phyloP scores from a whole-genome alignment of 1,284 basidiomycete species.

The Cystobasidiaceae sp. region DNA sequence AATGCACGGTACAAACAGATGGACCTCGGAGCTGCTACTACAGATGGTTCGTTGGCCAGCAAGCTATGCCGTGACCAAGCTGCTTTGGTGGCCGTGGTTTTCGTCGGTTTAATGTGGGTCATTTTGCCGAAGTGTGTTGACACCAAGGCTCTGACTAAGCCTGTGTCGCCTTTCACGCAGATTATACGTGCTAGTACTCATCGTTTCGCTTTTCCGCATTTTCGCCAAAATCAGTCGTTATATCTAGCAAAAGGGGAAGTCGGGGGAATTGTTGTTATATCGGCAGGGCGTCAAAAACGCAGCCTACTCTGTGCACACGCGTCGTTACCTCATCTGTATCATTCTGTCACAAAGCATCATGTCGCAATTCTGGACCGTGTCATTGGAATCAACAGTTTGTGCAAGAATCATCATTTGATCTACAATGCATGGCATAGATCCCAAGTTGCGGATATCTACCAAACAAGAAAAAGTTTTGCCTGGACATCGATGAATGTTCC shows the following conservation, averaged over 20 bases:
- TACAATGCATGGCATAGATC: too few relatives aligned
- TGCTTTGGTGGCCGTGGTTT: conserved; percentile 60
- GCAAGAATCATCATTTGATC: too few relatives aligned
- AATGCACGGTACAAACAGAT: conserved; percentile 47
- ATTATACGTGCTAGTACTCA: conserved; percentile 70
- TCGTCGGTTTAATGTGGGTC: conserved; percentile 28
- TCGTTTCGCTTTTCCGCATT: conserved; percentile 78
- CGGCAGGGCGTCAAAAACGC: too few relatives aligned
- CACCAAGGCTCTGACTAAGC: conserved; percentile 21
- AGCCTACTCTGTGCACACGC: too few relatives aligned
- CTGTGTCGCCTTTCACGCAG: conserved; percentile 42
- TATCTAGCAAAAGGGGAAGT: conserved; percentile 7
- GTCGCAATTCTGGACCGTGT: too few relatives aligned
- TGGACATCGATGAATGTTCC: too few relatives aligned
- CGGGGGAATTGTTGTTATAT: too few relatives aligned
- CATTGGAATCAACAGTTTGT: too few relatives aligned
- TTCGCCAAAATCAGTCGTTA: conserved; percentile 67
- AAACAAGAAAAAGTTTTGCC: too few relatives aligned
- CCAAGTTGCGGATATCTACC: too few relatives aligned
- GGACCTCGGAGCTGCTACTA: conserved; percentile 57
- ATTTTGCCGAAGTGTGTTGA: background rate
- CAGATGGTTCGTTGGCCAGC: conserved; percentile 53
- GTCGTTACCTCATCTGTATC: too few relatives aligned
- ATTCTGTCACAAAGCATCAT: too few relatives aligned
- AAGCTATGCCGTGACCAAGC: conserved; percentile 64